phyloP scores from a whole-genome alignment of 1,284 basidiomycete genomes.

The Marasmius oreades region DNA sequence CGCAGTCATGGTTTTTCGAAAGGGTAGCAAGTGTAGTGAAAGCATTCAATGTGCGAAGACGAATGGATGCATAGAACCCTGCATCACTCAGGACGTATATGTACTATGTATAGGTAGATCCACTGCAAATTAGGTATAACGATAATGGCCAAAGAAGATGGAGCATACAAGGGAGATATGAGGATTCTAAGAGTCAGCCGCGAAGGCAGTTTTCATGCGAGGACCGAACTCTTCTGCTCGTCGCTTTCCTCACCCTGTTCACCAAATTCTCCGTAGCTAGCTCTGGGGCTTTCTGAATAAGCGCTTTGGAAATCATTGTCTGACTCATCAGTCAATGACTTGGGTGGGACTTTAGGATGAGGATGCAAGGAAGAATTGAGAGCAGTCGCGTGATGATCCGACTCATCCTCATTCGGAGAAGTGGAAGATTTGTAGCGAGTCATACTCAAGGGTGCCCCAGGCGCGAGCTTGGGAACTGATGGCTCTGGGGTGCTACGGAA shows the following conservation, averaged over 20 bases:
- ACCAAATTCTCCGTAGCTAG: conserved; percentile 50
- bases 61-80: conserved; percentile 54
- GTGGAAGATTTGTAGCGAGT: no score
- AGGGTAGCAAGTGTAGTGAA: conserved; percentile 73
- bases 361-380: conserved; percentile 31
- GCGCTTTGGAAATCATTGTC: conserved; percentile 84
- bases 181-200: no score
- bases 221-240: conserved; percentile 23
- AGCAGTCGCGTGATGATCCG: conserved; percentile 28
- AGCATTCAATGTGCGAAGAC: conserved; percentile 63
- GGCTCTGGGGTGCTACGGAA: conserved; percentile 23
- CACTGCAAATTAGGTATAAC: not conserved
- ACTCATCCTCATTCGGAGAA: no score
- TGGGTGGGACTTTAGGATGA: conserved; percentile 38
- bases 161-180: no score
- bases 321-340: conserved; percentile 65
- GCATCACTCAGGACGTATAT: conserved; percentile 23
- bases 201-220: not conserved
- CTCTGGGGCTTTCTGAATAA: conserved; percentile 69
- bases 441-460: no score
- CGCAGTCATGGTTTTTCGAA: conserved; percentile 76
- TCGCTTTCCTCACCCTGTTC: conserved; percentile 19
- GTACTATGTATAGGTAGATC: not conserved
- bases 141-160: not conserved
- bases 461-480: conserved; percentile 36